A percentile compares a stretch with the other conserved stretches of the same genome.
Conservation (phyloP, 2,329 filamentous ascomycete species). For the Tolypocladium album region DNA sequence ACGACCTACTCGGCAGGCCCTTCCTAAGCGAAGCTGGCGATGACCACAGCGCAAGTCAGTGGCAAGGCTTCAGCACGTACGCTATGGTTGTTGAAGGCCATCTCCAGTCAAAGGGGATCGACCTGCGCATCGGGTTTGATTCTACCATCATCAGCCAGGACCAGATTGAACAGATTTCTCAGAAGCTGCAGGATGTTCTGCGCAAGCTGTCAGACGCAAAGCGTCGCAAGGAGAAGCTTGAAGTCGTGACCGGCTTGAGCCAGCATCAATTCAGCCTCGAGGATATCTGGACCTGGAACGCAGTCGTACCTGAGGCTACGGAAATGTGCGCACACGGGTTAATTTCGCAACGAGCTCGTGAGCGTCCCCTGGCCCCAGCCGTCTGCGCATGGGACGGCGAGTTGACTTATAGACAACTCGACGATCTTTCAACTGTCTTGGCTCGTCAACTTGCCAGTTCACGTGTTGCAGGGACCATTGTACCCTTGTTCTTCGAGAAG, state of each 20-base stretch:
- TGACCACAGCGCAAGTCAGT: not conserved
- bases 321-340: slow-evolving; percentile 10
- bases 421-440: slow-evolving; percentile 2
- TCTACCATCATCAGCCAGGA: slow-evolving; percentile 1
- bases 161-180: slow-evolving; percentile 3
- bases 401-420: slow-evolving; percentile 8
- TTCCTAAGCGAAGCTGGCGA: slow-evolving; percentile 1
- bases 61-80: slow-evolving; percentile 8
- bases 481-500: slow-evolving; percentile 15
- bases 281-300: slow-evolving; percentile 10
- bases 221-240: not conserved
- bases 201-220: slow-evolving; percentile 3
- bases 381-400: slow-evolving; percentile 14
- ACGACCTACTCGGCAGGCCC: not conserved
- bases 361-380: slow-evolving; percentile 8
- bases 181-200: slow-evolving; percentile 5
- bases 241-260: slow-evolving; percentile 3
- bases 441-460: slow-evolving; percentile 1
- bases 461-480: slow-evolving; percentile 6
- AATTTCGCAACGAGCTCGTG: slow-evolving; percentile 4
- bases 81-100: slow-evolving; percentile 6
- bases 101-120: slow-evolving; percentile 4
- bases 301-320: slow-evolving; percentile 4
- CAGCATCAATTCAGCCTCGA: slow-evolving; percentile 5
- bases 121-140: slow-evolving; percentile 6